phyloP scores from a whole-genome alignment of 2,329 filamentous ascomycete species.

The Magnaporthiopsis rhizophila region DNA sequence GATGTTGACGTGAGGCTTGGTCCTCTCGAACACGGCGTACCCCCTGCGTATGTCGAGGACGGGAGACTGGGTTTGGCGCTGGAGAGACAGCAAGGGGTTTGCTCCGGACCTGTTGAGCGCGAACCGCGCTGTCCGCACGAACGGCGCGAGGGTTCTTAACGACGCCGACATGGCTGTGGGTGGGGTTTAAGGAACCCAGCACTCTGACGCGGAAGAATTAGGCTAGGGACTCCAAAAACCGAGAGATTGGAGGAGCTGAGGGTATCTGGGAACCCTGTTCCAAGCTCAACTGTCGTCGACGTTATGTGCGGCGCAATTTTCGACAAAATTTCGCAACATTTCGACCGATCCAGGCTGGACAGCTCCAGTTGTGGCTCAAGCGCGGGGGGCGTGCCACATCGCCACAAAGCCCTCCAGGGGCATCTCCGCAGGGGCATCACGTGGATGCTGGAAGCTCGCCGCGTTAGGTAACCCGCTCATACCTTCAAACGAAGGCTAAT shows the following conservation, averaged over 20 bases:
- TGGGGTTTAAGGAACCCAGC: slow-evolving; percentile 11
- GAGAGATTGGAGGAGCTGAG: not conserved
- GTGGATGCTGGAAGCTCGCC: not conserved
- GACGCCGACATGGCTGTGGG: slow-evolving; percentile 66
- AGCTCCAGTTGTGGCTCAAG: not conserved
- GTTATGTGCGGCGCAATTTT: not conserved
- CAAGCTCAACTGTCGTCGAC: not conserved
- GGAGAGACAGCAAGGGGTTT: slow-evolving; percentile 66
- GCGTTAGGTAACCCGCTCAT: not conserved
- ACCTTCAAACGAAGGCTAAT: not conserved
- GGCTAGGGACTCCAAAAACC: not conserved
- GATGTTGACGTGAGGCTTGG: slow-evolving; percentile 97
- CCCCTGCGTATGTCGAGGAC: slow-evolving; percentile 58
- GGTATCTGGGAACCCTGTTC: not conserved
- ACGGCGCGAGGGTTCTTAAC: slow-evolving; percentile 67
- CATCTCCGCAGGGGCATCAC: not conserved
- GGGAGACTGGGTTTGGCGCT: slow-evolving; percentile 57
- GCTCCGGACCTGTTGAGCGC: slow-evolving; percentile 57
- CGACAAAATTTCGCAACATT: not conserved
- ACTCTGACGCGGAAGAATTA: slow-evolving; percentile 7
- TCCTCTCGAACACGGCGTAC: slow-evolving; percentile 71
- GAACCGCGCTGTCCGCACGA: slow-evolving; percentile 69
- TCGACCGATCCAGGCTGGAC: not conserved
- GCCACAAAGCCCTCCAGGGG: not conserved
- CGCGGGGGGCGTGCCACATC: not conserved